Evolutionary conservation across 768 basidiomycete species (phyloP).

Genomic region (Tylopilus plumbeoviolaceoides): DNA sequence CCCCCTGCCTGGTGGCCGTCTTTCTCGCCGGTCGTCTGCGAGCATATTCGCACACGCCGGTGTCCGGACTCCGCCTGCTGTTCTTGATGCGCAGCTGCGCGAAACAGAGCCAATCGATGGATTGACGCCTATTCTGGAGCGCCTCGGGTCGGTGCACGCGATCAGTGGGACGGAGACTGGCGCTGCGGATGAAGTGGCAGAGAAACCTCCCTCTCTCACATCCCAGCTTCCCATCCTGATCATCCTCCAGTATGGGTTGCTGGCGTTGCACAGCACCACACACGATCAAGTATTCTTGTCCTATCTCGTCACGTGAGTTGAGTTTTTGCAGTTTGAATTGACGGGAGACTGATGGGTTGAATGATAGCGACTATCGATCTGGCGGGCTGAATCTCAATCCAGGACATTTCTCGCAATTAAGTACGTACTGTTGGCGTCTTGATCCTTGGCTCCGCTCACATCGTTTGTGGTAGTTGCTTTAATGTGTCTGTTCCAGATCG

Average conservation of each 20-base stretch:
- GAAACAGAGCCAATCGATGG: conserved; percentile 36
- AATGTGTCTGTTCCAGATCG: conserved; percentile 93
- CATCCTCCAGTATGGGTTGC: conserved; percentile 85
- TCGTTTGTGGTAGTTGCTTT: conserved; percentile 59
- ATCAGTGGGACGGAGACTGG: conserved; percentile 24
- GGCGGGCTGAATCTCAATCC: conserved; percentile 93
- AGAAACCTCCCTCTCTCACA: conserved; percentile 61
- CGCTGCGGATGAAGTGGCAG: conserved; percentile 37
- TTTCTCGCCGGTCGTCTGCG: conserved; percentile 49
- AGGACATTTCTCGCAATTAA: conserved; percentile 88
- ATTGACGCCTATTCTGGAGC: conserved; percentile 54
- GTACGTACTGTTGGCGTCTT: conserved; percentile 37
- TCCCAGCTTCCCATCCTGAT: conserved; percentile 78
- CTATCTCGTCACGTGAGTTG: conserved; percentile 60
- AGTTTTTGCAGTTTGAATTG: background rate
- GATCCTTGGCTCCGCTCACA: conserved; percentile 4
- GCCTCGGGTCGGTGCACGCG: conserved; percentile 30
- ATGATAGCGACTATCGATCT: conserved; percentile 62
- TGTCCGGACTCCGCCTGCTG: conserved; percentile 71
- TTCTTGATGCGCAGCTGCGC: conserved; percentile 67
- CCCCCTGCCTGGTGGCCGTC: conserved; percentile 30
- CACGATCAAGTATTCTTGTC: conserved; percentile 92
- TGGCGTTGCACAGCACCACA: conserved; percentile 85
- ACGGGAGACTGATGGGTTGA: background rate
- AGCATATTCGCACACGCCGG: conserved; percentile 84